These are phyloP conservation scores for Mrakia hoshinonis DNA, from an alignment of 768 basidiomycete species.

Conservation along the genomic window DNA sequence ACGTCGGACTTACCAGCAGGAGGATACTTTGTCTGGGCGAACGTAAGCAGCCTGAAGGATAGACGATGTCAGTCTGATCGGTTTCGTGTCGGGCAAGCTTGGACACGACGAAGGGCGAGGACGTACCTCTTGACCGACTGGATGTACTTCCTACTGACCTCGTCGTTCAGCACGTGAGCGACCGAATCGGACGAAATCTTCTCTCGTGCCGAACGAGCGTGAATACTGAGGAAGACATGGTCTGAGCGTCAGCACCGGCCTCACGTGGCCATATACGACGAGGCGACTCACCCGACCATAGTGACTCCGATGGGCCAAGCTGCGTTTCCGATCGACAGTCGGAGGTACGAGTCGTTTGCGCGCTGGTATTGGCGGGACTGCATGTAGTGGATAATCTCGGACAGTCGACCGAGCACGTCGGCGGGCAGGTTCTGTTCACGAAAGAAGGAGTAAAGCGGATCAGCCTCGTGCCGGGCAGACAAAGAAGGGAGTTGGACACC, in stretches of 20 bases:
- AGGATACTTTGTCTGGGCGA: constrained; percentile 91
- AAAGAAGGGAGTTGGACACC: neutral
- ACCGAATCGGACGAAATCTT: constrained; percentile 97
- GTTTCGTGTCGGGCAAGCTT: neutral
- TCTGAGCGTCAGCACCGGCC: neutral
- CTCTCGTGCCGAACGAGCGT: constrained; percentile 94
- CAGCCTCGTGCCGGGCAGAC: neutral
- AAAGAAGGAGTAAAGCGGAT: neutral
- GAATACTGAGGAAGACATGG: constrained; percentile 54
- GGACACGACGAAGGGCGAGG: neutral
- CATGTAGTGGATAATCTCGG: constrained; percentile 94
- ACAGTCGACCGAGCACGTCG: constrained; percentile 74
- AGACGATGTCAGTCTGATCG: neutral
- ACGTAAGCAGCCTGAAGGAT: constrained; percentile 69
- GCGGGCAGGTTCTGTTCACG: constrained; percentile 55
- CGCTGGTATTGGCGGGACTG: constrained; percentile 89
- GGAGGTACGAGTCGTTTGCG: constrained; percentile 94
- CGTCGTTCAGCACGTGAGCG: constrained; percentile 96
- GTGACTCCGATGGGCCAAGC: constrained; percentile 99
- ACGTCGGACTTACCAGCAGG: constrained; percentile 61
- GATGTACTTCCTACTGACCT: constrained; percentile 97
- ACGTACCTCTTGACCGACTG: constrained; percentile 83
- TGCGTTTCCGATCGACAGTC: constrained; percentile 93
- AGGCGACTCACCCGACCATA: constrained; percentile 76
- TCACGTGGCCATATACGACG: neutral